Evolutionary conservation across 495 filamentous ascomycete genomes (phyloP), one percentile per base, ranked within the genome.

Genomic region (Penicillium herquei): DNA sequence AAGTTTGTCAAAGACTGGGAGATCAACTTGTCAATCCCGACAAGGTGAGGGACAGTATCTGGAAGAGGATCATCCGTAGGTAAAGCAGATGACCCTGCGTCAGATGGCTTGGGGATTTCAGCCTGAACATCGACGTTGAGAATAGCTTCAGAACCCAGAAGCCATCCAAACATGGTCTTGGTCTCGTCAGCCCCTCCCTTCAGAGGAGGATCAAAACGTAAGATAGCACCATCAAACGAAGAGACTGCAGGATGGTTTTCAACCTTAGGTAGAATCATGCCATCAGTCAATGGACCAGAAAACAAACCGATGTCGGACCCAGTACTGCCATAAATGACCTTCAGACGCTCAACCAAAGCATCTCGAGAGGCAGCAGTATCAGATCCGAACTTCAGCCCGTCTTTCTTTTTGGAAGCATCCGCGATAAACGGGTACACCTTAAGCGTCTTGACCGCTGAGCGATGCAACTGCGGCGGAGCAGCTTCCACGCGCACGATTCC

Each of bases 261-360:
- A 7, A 69, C 56, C 46, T 62, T 70, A 0, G 83, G 80, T 26
- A 98, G 70, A 31, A 95, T 61, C 71, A 93, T 88, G 7, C 94
- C 91, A 71, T 97, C 88, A 0, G 92, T 97, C 30, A 98, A 62
- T 3, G 94, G 91, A 0, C 94, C 93, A 14, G 89, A 82, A n/a
- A 97, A 74, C 34, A 96, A 66, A 1, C 85, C 83, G 44, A 66
- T 52, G 11, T 72, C 71, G 1, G 71, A 68, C 4, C 71, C 73
- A 53, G 68, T 62, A 47, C 61, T 71, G 16, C 72, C 73, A 54
- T 76, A 74, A 0, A 76, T 67, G 10, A 74, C 80, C 78, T 51
- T 79, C 67, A 70, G 78, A 69, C 63, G 77, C 70, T 67, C 80
- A 3, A 78, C 74, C 39, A 87, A 78, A 57, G 89, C 86, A 68